Evolutionary conservation across 495 filamentous ascomycete species (phyloP).

Genomic region (Penicillium alfredii): DNA sequence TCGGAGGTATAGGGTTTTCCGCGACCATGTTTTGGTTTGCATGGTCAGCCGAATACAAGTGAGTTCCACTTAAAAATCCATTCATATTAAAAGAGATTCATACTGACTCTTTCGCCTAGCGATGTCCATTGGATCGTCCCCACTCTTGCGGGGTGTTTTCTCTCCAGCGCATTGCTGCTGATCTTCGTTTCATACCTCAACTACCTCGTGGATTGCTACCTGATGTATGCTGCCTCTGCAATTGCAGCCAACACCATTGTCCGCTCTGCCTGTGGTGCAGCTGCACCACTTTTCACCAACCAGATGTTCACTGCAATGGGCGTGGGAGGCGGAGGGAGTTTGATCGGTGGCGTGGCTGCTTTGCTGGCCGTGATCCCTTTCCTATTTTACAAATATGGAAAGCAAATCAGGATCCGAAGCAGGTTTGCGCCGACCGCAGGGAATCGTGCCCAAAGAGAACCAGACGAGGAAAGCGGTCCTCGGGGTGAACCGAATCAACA

Average conservation of each 20-base stretch:
- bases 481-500: neutral
- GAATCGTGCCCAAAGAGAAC: neutral
- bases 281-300: constrained; percentile 26
- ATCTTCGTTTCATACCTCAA: constrained; percentile 32
- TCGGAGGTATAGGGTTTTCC: constrained; percentile 50
- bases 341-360: constrained; percentile 41
- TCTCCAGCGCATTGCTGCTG: constrained; percentile 29
- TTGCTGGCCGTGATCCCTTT: constrained; percentile 43
- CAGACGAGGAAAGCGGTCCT: constrained; percentile 1
- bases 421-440: constrained; percentile 31
- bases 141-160: constrained; percentile 34
- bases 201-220: constrained; percentile 26
- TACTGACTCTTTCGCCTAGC: constrained; percentile 13
- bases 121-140: constrained; percentile 45
- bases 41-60: constrained; percentile 43
- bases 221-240: constrained; percentile 26
- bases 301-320: constrained; percentile 43
- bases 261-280: constrained; percentile 26
- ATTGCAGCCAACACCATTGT: constrained; percentile 26
- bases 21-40: constrained; percentile 53
- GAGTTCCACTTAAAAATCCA: too few species aligned
- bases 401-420: constrained; percentile 34
- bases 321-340: constrained; percentile 43
- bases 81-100: constrained; percentile 9
- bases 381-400: constrained; percentile 47